phyloP scores from a whole-genome alignment of 2,329 filamentous ascomycete species.

The Phialophora chinensis region DNA sequence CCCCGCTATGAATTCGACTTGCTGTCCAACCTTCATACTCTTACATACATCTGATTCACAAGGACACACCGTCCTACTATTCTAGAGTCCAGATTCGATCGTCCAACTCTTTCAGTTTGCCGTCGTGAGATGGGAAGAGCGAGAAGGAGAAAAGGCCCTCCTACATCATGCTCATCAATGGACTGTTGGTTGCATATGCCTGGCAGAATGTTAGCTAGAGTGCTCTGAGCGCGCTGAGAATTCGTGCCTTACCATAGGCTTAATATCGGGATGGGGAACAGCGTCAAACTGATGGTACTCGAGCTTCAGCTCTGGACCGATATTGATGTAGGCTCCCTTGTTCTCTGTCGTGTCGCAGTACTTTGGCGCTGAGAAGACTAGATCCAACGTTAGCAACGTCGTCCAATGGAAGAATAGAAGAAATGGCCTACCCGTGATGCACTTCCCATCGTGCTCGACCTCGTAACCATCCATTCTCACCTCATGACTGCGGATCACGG shows the following conservation, averaged over 20 bases:
- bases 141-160: neutral
- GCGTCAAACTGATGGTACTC: conserved; percentile 93
- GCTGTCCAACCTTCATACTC: conserved; percentile 13
- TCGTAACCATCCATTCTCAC: conserved; percentile 99
- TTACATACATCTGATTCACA: conserved; percentile 10
- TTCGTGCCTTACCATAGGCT: conserved; percentile 71
- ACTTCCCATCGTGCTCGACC: conserved; percentile 92
- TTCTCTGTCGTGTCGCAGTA: conserved; percentile 99
- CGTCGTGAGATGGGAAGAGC: neutral
- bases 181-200: conserved; percentile 55
- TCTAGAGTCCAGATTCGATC: conserved; percentile 7
- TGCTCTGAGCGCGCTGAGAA: neutral
- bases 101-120: neutral
- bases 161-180: conserved; percentile 41
- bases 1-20: conserved; percentile 14
- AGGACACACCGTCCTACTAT: conserved; percentile 5
- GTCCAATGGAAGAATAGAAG: conserved; percentile 34
- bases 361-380: conserved; percentile 94
- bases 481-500: conserved; percentile 95
- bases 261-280: conserved; percentile 93
- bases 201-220: conserved; percentile 26
- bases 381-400: conserved; percentile 34
- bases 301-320: conserved; percentile 88
- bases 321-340: conserved; percentile 97
- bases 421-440: conserved; percentile 76